Evolutionary conservation across 768 basidiomycete genomes (phyloP).

Genomic region (Leccinum subgranulosum): DNA sequence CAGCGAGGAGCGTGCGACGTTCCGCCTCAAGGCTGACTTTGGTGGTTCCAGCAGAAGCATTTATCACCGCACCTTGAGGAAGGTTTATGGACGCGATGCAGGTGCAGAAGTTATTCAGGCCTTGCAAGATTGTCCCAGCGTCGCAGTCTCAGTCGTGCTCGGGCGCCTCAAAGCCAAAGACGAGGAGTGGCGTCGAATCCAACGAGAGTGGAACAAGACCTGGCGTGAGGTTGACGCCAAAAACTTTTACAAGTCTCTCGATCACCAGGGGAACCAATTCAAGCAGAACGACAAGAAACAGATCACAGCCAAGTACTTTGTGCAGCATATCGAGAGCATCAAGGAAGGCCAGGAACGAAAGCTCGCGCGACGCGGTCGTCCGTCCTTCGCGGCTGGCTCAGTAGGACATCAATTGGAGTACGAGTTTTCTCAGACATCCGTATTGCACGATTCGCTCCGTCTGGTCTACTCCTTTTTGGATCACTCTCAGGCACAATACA

Average conservation of each 20-base stretch:
- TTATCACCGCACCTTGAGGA: slow-evolving; percentile 92
- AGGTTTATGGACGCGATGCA: slow-evolving; percentile 83
- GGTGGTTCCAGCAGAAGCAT: slow-evolving; percentile 86
- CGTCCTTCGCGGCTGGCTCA: slow-evolving; percentile 43
- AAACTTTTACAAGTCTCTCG: slow-evolving; percentile 97
- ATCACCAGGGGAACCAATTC: slow-evolving; percentile 93
- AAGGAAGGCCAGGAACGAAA: slow-evolving; percentile 55
- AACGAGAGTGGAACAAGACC: slow-evolving; percentile 93
- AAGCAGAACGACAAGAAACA: slow-evolving; percentile 95
- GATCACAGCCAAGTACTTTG: slow-evolving; percentile 81
- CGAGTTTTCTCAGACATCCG: slow-evolving; percentile 68
- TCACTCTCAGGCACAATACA: slow-evolving; percentile 74
- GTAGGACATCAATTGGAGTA: slow-evolving; percentile 77
- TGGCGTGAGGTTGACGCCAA: slow-evolving; percentile 97
- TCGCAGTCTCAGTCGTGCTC: slow-evolving; percentile 90
- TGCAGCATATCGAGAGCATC: slow-evolving; percentile 70
- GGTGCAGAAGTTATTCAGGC: slow-evolving; percentile 77
- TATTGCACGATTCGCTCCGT: slow-evolving; percentile 86
- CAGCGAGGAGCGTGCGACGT: slow-evolving; percentile 75
- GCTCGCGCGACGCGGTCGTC: slow-evolving; percentile 25
- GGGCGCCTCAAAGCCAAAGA: slow-evolving; percentile 88
- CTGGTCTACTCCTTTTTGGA: slow-evolving; percentile 91
- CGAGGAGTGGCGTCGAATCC: slow-evolving; percentile 94
- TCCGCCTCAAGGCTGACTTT: slow-evolving; percentile 82
- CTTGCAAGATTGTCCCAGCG: slow-evolving; percentile 86